Base-by-base conservation (phyloP, 1,139 yeast genomes). In the Diutina mesorugosa region DNA sequence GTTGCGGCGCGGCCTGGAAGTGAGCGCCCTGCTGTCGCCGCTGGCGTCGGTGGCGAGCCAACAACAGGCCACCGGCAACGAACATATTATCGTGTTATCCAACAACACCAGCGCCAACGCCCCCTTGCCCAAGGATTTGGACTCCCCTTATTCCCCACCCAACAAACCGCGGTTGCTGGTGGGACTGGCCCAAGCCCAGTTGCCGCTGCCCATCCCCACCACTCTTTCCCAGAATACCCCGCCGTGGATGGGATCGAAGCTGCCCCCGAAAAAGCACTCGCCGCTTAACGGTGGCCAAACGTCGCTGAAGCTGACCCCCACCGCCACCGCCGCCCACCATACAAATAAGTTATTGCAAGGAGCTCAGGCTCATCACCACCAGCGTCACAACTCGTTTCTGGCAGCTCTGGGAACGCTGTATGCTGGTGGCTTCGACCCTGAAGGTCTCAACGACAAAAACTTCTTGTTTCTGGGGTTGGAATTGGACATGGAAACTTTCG, bases 41-140 rank as follows among this genome's bases (percentile, higher is more conserved):
- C 16, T 50, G 67, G 59, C 60, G 63, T 41, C 65, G 65, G 52
- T 53, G 21, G 58, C 54, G 6, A 47, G 55, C 6, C 38, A 54
- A 14, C 8, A 54, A 21, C 51, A 21, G n/a, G 26, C 55, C 3
- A 47, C 59, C 10, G 50, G 58, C 30, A 71, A 70, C 59, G 79
- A 76, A 58, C 74, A 73, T 61, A 74, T 76, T 55, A 74, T 74
- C 41, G 73, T 76, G n/a, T 66, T 74, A 57, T 73, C 66, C 56
- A 75, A 76, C 61, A 76, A 76, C 59, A 76, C 78, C 48, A 67
- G 65, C 57, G 73, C 79, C 47, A 74, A 72, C 60, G 79, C 77
- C 7, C 79, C 80, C 7, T 67, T 76, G 46, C 78, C 78, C 51
- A 58, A 30, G 47, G 50, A 53, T n/a, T 59, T 59, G 61, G 48